Evolutionary conservation across 805 yeast genomes (phyloP), one percentile per base, ranked within the genome.

Genomic region (Candida ficus): DNA sequence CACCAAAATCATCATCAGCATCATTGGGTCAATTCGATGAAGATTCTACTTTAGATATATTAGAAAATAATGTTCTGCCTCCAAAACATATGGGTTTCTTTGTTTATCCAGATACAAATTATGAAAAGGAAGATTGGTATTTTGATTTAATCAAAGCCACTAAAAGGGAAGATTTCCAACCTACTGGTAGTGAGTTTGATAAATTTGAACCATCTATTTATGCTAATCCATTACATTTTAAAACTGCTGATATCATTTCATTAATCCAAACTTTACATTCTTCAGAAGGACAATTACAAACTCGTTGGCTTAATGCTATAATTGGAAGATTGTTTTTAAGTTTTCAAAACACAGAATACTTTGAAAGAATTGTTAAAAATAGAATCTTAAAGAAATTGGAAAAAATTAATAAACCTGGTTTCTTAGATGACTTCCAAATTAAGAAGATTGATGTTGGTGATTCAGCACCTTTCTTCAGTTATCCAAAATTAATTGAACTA

Each of bases 111-210:
- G 95, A 88, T 50, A 72, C 78, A 36, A 87, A 89, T 49, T 73
- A 73, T 41, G 89, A 83, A 35, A 91, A 91, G 54, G 99, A 93
- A 60, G 96, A 91, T 58, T 81, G 96, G 84, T 93, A 91, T 58
- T 89, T 88, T 61, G 80, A 86, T 1, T 66, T 93, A 40, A 69
- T 91, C n/a, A 69, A 81, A 42, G 95, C 95, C 1, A 75, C 91
- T 0, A 83, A 82, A 44, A 61, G 63, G 5, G 63, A 61, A 9
- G 47, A 50, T 13, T 22, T 38, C 13, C 31, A 36, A 20, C 42
- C 56, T 3, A 29, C 48, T 11, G 50, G 49, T 4, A 42, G 50
- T 2, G 55, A 52, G 16, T 47, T 56, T 7, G 67, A 66, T 38
- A 37, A 57, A 6, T 38, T 78, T 16, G 78, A 80, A 39, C 88